Base-by-base conservation (phyloP, 345 rosid genomes). In the Euphorbia peplus region DNA sequence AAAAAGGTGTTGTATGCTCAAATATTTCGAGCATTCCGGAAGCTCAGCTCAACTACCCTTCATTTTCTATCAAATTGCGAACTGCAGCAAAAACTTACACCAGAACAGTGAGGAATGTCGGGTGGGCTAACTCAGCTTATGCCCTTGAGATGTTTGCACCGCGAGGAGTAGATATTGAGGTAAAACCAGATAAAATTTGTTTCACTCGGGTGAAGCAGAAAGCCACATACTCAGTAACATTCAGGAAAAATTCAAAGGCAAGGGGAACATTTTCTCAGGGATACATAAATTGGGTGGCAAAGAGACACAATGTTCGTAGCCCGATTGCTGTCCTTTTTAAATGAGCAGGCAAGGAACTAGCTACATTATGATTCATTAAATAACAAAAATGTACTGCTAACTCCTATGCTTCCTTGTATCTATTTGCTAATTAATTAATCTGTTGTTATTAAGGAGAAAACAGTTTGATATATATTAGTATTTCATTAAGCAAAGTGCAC, bases 191-290 rank as follows among this genome's bases (percentile, higher is more conserved):
- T 5, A 44, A 4, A 39, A 51, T 75, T 41, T 1, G 3, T 16
- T 70, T 75, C 32, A 42, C n/a, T 1, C 57, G 39, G 51, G 37
- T 50, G 50, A 63, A 39, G 8, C 48, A 59, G 55, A 63, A 12
- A 35, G 74, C 70, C 12, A 70, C 74, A 1, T 75, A 64, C 54
- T 32, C 74, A 0, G 70, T 69, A 16, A 69, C 74, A 30, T 70
- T 75, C 24, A 64, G 53, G 53, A 44, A 14, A 26, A 37, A 39
- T 13, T 15, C 15, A 5, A 21, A 11, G n/a, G 21, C 52, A 7
- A 13, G 21, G 1, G 41, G 25, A 42, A 8, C 22, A 8, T 75
- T 75, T 25, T 64, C 70, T 13, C 63, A 75, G 30, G 74, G 78
- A 55, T 75, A 57, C 19, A 26, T 75, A 54, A 37, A 3, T 30